A percentile compares a stretch with the other conserved stretches of the same genome.
phyloP scores from a whole-genome alignment of 2,329 filamentous ascomycete genomes.

The Ophiostoma triangulosporum region DNA sequence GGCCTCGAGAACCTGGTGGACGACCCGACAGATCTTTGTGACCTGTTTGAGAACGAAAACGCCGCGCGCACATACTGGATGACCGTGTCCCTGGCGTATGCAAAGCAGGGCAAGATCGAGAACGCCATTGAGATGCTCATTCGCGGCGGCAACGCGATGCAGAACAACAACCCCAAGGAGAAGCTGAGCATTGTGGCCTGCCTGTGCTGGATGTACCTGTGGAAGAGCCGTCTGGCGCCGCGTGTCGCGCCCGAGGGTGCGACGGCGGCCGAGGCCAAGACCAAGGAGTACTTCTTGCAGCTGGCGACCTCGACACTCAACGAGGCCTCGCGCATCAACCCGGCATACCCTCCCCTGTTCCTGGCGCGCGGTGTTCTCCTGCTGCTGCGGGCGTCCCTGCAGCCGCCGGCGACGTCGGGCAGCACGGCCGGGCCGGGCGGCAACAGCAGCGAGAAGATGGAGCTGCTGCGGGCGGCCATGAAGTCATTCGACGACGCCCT shows the following conservation, averaged over 20 bases:
- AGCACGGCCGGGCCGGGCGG: conserved; percentile 28
- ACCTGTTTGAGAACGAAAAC: conserved; percentile 84
- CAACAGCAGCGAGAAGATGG: conserved; percentile 52
- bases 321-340: conserved; percentile 88
- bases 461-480: conserved; percentile 69
- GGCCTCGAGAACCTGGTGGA: conserved; percentile 83
- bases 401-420: conserved; percentile 56
- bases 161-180: conserved; percentile 62
- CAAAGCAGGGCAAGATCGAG: conserved; percentile 88
- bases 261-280: conserved; percentile 59
- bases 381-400: conserved; percentile 74
- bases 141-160: conserved; percentile 58
- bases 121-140: conserved; percentile 63
- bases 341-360: conserved; percentile 80
- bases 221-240: conserved; percentile 72
- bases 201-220: conserved; percentile 81
- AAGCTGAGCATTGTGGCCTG: conserved; percentile 73
- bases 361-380: conserved; percentile 82
- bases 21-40: conserved; percentile 89
- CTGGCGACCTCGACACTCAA: conserved; percentile 85
- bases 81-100: conserved; percentile 91
- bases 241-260: conserved; percentile 43
- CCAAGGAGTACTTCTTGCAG: conserved; percentile 86
- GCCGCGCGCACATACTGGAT: conserved; percentile 93
- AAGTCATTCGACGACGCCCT: conserved; percentile 94